Conservation (phyloP, 768 basidiomycete species). For the Erythrobasidium yunnanense region DNA sequence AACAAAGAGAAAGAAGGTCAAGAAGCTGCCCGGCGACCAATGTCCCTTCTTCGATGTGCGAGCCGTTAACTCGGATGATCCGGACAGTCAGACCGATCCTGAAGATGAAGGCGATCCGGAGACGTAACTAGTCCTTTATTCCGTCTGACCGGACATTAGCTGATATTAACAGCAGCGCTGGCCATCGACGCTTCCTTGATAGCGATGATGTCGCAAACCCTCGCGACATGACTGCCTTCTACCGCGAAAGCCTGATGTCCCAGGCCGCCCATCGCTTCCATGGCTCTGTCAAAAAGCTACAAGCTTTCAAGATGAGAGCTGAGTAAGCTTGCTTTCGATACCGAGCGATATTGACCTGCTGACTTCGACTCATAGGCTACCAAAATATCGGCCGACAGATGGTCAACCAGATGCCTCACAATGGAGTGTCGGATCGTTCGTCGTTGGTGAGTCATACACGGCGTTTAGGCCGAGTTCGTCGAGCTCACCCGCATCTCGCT, state of each 20-base stretch:
- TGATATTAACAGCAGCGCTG: background rate
- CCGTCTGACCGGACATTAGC: background rate
- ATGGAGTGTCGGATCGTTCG: background rate
- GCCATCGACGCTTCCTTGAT: slow-evolving; percentile 11
- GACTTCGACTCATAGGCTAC: background rate
- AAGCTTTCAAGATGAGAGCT: slow-evolving; percentile 15
- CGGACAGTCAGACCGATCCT: background rate
- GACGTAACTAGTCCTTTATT: background rate
- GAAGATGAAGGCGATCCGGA: slow-evolving; percentile 15
- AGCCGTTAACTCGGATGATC: slow-evolving; percentile 17
- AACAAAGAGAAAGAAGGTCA: background rate
- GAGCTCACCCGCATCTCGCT: no score
- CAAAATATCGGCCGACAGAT: background rate
- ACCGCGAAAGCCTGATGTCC: slow-evolving; percentile 20
- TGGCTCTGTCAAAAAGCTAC: background rate
- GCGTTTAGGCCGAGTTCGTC: no score
- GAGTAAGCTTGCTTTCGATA: slow-evolving; percentile 10
- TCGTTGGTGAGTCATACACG: background rate
- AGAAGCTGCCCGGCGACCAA: background rate
- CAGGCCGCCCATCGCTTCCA: slow-evolving; percentile 13
- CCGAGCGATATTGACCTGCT: background rate
- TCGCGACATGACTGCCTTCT: slow-evolving; percentile 11
- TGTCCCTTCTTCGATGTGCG: slow-evolving; percentile 1
- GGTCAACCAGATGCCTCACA: background rate
- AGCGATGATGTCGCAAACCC: slow-evolving; percentile 11